Evolutionary conservation across 345 rosid species (phyloP).

Genomic region (Hypericum perforatum): DNA sequence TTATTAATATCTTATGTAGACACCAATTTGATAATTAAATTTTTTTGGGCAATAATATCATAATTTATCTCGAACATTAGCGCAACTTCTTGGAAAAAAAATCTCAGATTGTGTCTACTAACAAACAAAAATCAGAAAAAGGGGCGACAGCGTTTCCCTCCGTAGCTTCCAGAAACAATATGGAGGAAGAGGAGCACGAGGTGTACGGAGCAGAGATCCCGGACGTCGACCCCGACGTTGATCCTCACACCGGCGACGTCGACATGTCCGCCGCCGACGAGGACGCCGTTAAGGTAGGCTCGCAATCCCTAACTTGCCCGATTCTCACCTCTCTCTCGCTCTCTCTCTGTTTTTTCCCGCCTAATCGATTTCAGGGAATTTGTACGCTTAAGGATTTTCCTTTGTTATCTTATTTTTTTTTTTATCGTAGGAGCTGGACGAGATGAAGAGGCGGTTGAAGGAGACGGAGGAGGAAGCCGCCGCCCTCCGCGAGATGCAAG

Average conservation of each 20-base stretch:
- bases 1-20: too few relatives aligned
- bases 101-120: too few relatives aligned
- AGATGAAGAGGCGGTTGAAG: slow-evolving; percentile 93
- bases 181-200: slow-evolving; percentile 96
- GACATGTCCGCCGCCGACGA: slow-evolving; percentile 74
- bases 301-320: neutral
- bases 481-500: slow-evolving; percentile 98
- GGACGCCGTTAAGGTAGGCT: slow-evolving; percentile 62
- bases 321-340: neutral
- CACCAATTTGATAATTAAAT: too few relatives aligned
- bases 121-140: too few relatives aligned
- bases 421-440: slow-evolving; percentile 86
- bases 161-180: slow-evolving; percentile 5
- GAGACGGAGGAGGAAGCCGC: slow-evolving; percentile 99
- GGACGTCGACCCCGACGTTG: slow-evolving; percentile 73
- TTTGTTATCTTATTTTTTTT: too few relatives aligned
- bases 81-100: too few relatives aligned
- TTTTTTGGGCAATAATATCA: too few relatives aligned
- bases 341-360: neutral
- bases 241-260: slow-evolving; percentile 46
- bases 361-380: too few relatives aligned
- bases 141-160: too few relatives aligned
- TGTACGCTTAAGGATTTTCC: too few relatives aligned
- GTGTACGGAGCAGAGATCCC: slow-evolving; percentile 97
- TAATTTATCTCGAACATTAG: too few relatives aligned